phyloP scores from a whole-genome alignment of 768 basidiomycete species.

The Pleurotus salmoneostramineus region DNA sequence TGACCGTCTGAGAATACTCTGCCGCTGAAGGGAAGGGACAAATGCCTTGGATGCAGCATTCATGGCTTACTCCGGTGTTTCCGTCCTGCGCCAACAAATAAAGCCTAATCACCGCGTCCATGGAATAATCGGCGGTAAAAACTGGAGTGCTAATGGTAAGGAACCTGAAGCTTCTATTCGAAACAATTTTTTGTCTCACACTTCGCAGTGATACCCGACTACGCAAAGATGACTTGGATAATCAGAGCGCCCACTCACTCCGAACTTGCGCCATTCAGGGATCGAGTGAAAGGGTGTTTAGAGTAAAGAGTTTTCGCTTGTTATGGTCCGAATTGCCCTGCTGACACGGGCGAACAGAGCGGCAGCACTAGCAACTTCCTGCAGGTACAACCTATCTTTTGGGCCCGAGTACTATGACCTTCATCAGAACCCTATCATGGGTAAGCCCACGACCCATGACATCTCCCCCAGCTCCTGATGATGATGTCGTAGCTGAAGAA shows the following conservation, averaged over 20 bases:
- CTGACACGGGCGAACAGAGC: conserved; percentile 36
- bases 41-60: conserved; percentile 91
- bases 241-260: conserved; percentile 63
- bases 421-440: conserved; percentile 53
- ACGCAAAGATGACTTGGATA: conserved; percentile 70
- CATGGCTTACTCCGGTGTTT: conserved; percentile 74
- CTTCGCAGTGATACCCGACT: conserved; percentile 74
- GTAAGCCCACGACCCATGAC: conserved; percentile 24
- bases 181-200: neutral
- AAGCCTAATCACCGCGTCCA: conserved; percentile 79
- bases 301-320: conserved; percentile 39
- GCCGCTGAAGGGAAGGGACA: conserved; percentile 54
- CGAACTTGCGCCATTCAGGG: conserved; percentile 49
- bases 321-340: neutral
- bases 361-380: conserved; percentile 61
- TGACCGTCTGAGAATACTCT: conserved; percentile 11
- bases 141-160: conserved; percentile 69
- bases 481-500: conserved; percentile 37
- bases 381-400: conserved; percentile 41
- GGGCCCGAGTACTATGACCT: conserved; percentile 50
- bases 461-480: neutral
- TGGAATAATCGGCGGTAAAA: conserved; percentile 67
- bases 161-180: neutral
- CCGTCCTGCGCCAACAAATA: conserved; percentile 83
- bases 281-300: conserved; percentile 68